Evolutionary conservation across 2,329 filamentous ascomycete genomes (phyloP).

Genomic region (Xylaria sp.): DNA sequence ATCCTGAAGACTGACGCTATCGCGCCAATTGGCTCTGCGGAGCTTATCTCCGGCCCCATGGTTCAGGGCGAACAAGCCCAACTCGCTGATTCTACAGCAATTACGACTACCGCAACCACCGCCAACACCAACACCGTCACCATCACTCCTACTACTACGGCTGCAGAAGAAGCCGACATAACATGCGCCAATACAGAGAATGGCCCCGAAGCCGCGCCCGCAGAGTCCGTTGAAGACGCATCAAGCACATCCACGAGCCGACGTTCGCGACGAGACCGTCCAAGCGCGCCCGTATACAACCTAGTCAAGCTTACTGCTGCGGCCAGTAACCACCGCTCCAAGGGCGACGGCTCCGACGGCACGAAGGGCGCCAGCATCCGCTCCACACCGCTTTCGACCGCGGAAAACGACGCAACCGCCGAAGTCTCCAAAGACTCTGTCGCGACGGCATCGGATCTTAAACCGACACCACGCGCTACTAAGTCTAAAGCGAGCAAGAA

Average conservation of each 20-base stretch:
- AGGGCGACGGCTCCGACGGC: constrained; percentile 44
- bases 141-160: constrained; percentile 6
- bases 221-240: constrained; percentile 19
- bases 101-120: constrained; percentile 7
- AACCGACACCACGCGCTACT: constrained; percentile 38
- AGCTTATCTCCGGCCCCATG: constrained; percentile 22
- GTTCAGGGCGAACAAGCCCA: constrained; percentile 24
- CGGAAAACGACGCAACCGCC: constrained; percentile 21
- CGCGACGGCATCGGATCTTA: constrained; percentile 27
- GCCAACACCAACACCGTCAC: no score
- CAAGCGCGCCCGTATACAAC: constrained; percentile 61
- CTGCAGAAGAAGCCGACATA: constrained; percentile 2
- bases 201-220: constrained; percentile 5
- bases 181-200: constrained; percentile 8
- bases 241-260: constrained; percentile 30
- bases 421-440: constrained; percentile 18
- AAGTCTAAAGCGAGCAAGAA: constrained; percentile 34
- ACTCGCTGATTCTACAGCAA: constrained; percentile 27
- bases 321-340: constrained; percentile 49
- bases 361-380: constrained; percentile 44
- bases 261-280: constrained; percentile 51
- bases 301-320: constrained; percentile 58
- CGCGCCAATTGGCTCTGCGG: constrained; percentile 46
- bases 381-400: constrained; percentile 33
- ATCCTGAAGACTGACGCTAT: constrained; percentile 58